Evolutionary conservation across 2,329 filamentous ascomycete species (phyloP).

Genomic region (Parastagonospora avenae): DNA sequence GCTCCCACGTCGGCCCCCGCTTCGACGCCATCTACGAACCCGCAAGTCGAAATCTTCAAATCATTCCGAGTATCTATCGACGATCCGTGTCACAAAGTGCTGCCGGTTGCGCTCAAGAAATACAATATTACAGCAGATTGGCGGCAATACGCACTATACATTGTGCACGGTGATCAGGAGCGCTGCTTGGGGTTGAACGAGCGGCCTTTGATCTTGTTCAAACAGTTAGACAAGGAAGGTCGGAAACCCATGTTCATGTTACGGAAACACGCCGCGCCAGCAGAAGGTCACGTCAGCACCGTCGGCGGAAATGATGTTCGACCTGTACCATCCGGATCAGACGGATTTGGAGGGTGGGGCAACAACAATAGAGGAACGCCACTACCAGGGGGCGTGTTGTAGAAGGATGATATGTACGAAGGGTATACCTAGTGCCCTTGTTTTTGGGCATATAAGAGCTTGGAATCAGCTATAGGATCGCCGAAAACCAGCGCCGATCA

Average conservation of each 20-base stretch:
- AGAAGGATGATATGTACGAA: neutral
- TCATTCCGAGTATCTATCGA: conserved; percentile 98
- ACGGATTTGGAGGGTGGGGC: conserved; percentile 29
- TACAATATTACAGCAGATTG: conserved; percentile 98
- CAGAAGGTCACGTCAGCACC: conserved; percentile 52
- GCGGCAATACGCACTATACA: conserved; percentile 97
- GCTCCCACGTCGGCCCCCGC: conserved; percentile 25
- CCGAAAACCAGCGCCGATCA: no score
- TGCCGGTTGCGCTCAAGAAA: conserved; percentile 93
- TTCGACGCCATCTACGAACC: conserved; percentile 46
- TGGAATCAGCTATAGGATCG: neutral
- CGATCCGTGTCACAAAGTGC: conserved; percentile 95
- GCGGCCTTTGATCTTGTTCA: conserved; percentile 93
- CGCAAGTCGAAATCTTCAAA: conserved; percentile 93
- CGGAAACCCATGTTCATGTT: conserved; percentile 99
- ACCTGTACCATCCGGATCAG: conserved; percentile 22
- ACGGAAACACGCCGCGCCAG: conserved; percentile 65
- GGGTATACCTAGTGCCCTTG: neutral
- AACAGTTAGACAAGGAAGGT: conserved; percentile 94
- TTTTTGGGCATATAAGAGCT: neutral
- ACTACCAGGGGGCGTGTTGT: conserved; percentile 31
- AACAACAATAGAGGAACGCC: conserved; percentile 30
- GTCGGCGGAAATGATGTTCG: conserved; percentile 43
- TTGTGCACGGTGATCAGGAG: conserved; percentile 98
- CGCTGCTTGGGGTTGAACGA: conserved; percentile 90